Percentiles rank a stretch among this genome's conserved stretches.
These are phyloP conservation scores for Pelargonium fulgidum DNA, from an alignment of 441 rosid species.

Conservation along the genomic window DNA sequence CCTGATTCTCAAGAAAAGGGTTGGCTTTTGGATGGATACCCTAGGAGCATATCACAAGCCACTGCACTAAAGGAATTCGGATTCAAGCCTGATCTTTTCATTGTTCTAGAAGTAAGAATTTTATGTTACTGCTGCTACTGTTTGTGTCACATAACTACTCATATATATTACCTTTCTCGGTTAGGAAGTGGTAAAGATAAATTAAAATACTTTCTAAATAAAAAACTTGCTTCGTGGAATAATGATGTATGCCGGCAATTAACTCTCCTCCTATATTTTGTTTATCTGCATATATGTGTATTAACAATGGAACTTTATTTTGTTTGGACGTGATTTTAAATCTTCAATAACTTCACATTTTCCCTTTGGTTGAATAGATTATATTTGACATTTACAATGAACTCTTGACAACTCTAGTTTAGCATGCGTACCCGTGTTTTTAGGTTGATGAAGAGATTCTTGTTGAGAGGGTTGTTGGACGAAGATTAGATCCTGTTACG, in stretches of 20 bases:
- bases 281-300: too few species aligned
- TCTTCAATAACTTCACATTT: not conserved
- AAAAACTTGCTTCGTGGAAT: too few species aligned
- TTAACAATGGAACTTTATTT: not conserved
- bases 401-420: constrained; percentile 3
- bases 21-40: constrained; percentile 97
- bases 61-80: constrained; percentile 62
- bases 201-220: too few species aligned
- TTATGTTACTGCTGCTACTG: constrained; percentile 3
- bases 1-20: constrained; percentile 71
- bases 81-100: constrained; percentile 69
- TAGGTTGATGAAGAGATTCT: constrained; percentile 86
- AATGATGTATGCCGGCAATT: too few species aligned
- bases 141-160: not conserved
- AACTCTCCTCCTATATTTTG: too few species aligned
- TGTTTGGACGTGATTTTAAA: not conserved
- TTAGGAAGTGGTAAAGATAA: too few species aligned
- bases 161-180: not conserved
- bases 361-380: not conserved
- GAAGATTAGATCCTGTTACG: constrained; percentile 84
- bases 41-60: constrained; percentile 86
- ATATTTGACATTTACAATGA: not conserved
- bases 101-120: constrained; percentile 64
- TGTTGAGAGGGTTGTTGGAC: constrained; percentile 87
- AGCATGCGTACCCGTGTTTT: constrained; percentile 16